Conservation (phyloP, 2,329 filamentous ascomycete genomes). For the Microthyrium microscopicum region DNA sequence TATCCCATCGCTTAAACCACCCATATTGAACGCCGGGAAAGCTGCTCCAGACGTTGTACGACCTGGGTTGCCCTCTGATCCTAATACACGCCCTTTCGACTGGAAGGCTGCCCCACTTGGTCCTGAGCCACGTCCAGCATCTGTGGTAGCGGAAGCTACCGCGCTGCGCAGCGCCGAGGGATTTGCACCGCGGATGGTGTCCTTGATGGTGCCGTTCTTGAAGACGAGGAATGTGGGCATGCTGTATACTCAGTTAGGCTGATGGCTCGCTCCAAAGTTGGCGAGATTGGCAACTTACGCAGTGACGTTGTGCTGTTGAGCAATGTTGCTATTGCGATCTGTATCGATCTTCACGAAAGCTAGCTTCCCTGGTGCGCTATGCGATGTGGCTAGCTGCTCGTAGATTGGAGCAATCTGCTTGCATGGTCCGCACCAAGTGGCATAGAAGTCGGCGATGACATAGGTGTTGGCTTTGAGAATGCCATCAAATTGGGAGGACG, state of each 20-base stretch:
- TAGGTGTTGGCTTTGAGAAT: slow-evolving; percentile 19
- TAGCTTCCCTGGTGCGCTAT: slow-evolving; percentile 28
- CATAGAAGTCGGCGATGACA: slow-evolving; percentile 36
- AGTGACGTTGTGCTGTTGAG: slow-evolving; percentile 31
- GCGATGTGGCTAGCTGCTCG: slow-evolving; percentile 32
- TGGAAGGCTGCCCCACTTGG: slow-evolving; percentile 20
- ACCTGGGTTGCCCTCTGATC: slow-evolving; percentile 13
- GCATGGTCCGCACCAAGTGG: slow-evolving; percentile 41
- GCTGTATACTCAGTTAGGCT: slow-evolving; percentile 16
- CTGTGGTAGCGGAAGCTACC: slow-evolving; percentile 26
- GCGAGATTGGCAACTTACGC: slow-evolving; percentile 20
- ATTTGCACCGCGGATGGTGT: slow-evolving; percentile 32
- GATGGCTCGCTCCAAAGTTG: background rate
- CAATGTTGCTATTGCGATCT: slow-evolving; percentile 33
- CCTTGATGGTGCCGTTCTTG: slow-evolving; percentile 25
- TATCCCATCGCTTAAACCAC: slow-evolving; percentile 22
- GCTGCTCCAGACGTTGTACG: slow-evolving; percentile 15
- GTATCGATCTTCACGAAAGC: slow-evolving; percentile 40
- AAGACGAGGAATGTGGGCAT: slow-evolving; percentile 35
- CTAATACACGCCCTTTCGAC: slow-evolving; percentile 27
- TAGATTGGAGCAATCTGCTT: slow-evolving; percentile 36
- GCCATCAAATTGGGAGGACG: slow-evolving; percentile 10
- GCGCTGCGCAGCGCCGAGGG: slow-evolving; percentile 30
- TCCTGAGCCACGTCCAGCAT: slow-evolving; percentile 21
- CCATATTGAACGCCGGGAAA: too few species aligned